Percentiles rank a stretch among this genome's conserved stretches.
Evolutionary conservation across 2,329 filamentous ascomycete genomes (phyloP).

Genomic region (Apiospora malaysiana): DNA sequence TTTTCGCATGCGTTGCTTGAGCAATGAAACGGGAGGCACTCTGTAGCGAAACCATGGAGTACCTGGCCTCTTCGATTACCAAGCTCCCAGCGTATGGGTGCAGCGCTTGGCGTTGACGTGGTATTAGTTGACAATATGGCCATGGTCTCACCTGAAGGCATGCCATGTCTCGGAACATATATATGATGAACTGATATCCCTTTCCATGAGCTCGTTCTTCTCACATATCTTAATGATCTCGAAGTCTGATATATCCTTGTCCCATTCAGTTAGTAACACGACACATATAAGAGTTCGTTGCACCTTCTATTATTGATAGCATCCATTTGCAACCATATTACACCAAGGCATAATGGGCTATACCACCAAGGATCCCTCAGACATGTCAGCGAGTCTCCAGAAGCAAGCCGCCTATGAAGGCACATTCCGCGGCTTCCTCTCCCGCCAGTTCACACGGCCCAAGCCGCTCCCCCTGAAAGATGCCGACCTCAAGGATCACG

Average conservation of each 20-base stretch:
- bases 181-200: not conserved
- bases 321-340: not conserved
- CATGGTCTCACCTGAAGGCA: not conserved
- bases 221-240: not conserved
- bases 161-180: not conserved
- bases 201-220: no score
- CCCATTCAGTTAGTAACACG: not conserved
- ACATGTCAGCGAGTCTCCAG: not conserved
- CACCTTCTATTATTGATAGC: no score
- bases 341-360: not conserved
- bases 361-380: not conserved
- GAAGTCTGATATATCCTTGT: not conserved
- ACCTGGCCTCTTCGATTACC: not conserved
- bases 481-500: conserved; percentile 34
- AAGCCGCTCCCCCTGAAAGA: conserved; percentile 12
- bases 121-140: not conserved
- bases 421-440: conserved; percentile 17
- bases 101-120: not conserved
- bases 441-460: conserved; percentile 20
- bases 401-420: conserved; percentile 6
- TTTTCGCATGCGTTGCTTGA: not conserved
- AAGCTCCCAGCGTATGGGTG: not conserved
- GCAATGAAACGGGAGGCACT: not conserved
- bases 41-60: not conserved
- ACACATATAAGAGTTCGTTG: no score